Percentiles rank a stretch among this genome's conserved stretches.
Evolutionary conservation across 2,329 filamentous ascomycete species (phyloP).

Genomic region (Cordyceps cicadae): DNA sequence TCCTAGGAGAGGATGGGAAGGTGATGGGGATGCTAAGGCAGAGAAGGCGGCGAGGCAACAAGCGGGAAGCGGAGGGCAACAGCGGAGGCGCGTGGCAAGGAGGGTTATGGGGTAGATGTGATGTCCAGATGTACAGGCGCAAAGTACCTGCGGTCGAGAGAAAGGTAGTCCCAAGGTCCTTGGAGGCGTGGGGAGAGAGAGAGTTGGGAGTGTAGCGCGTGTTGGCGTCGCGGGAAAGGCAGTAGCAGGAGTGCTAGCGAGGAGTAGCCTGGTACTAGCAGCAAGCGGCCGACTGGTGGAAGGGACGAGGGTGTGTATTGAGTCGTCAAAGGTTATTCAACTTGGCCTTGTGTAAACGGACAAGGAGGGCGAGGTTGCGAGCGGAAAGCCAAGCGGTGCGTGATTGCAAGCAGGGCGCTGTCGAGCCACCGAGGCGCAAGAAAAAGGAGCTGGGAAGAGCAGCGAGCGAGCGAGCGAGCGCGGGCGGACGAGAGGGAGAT

Average conservation of each 20-base stretch:
- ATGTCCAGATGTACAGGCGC: background rate
- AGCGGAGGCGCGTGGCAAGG: background rate
- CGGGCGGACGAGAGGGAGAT: background rate
- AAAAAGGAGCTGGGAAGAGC: constrained; percentile 3
- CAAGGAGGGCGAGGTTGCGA: background rate
- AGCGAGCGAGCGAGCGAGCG: background rate
- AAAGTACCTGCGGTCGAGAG: background rate
- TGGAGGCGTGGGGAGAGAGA: background rate
- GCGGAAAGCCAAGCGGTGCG: background rate
- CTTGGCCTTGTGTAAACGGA: background rate
- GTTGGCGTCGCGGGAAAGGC: background rate
- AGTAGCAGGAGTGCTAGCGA: background rate
- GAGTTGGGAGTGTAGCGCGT: background rate
- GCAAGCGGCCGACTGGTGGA: background rate
- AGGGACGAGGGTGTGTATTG: background rate
- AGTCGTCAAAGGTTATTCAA: background rate
- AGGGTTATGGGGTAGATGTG: background rate
- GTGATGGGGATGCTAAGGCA: constrained; percentile 12
- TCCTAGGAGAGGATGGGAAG: constrained; percentile 16
- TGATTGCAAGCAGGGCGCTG: background rate
- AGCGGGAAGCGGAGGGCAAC: constrained; percentile 1
- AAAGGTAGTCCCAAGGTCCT: background rate
- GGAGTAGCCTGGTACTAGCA: constrained; percentile 1
- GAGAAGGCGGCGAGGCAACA: background rate
- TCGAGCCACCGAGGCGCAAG: background rate